A percentile compares a stretch with the other conserved stretches of the same genome.
Conservation (phyloP, 208 protist species). For the Trypanosomatidae sp. region DNA sequence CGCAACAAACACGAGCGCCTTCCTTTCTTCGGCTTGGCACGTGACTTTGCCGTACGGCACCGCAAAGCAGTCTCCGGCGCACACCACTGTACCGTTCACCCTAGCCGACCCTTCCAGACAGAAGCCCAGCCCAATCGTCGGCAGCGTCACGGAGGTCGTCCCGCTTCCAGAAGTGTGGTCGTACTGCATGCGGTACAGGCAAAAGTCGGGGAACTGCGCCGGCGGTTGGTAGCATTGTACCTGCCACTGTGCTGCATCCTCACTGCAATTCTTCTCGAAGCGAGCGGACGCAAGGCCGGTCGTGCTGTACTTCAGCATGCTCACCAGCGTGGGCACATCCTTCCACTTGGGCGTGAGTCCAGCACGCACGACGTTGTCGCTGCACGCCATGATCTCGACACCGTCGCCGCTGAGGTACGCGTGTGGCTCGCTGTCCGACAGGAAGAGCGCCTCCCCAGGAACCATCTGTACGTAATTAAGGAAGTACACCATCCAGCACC, state of each 20-base stretch:
- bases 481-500: conserved; percentile 97
- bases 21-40: conserved; percentile 48
- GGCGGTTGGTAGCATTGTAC: conserved; percentile 88
- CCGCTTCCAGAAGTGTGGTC: conserved; percentile 38
- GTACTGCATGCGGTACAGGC: conserved; percentile 73
- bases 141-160: conserved; percentile 43
- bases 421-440: conserved; percentile 97
- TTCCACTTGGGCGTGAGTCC: conserved; percentile 98
- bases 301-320: conserved; percentile 93
- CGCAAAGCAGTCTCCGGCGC: conserved; percentile 73
- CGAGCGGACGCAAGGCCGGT: conserved; percentile 57
- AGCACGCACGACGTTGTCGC: conserved; percentile 98
- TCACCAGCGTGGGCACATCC: conserved; percentile 92
- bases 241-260: conserved; percentile 53
- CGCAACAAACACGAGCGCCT: conserved; percentile 78
- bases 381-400: conserved; percentile 97
- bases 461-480: conserved; percentile 95
- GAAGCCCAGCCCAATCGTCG: conserved; percentile 88
- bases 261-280: conserved; percentile 36
- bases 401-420: conserved; percentile 97
- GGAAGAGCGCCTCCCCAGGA: conserved; percentile 96
- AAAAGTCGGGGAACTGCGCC: conserved; percentile 80
- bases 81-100: conserved; percentile 68
- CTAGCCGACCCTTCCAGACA: conserved; percentile 65
- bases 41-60: conserved; percentile 72